Percentiles rank a stretch among this genome's conserved stretches.
phyloP scores from a whole-genome alignment of 2,329 filamentous ascomycete genomes.

The Dactylellina drechsleri region DNA sequence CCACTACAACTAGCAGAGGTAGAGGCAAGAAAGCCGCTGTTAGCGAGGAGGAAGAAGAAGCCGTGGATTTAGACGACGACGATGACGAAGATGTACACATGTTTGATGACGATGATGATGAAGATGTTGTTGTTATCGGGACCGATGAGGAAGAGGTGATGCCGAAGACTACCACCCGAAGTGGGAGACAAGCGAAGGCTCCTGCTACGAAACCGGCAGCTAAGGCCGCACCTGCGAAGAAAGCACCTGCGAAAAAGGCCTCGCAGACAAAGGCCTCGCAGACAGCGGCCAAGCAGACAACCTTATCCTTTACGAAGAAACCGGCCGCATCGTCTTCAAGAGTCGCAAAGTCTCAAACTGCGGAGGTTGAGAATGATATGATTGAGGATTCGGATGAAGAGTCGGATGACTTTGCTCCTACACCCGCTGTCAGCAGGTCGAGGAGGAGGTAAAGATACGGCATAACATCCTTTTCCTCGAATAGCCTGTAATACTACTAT shows the following conservation, averaged over 20 bases:
- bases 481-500: neutral
- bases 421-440: slow-evolving; percentile 25
- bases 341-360: slow-evolving; percentile 32
- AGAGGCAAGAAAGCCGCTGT: slow-evolving; percentile 61
- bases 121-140: slow-evolving; percentile 65
- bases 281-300: slow-evolving; percentile 39
- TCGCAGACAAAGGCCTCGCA: slow-evolving; percentile 59
- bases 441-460: slow-evolving; percentile 14
- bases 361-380: slow-evolving; percentile 44
- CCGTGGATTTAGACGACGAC: slow-evolving; percentile 61
- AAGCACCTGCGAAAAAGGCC: slow-evolving; percentile 61
- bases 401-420: slow-evolving; percentile 53
- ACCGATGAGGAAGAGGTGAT: slow-evolving; percentile 67
- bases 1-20: slow-evolving; percentile 55
- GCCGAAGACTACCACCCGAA: slow-evolving; percentile 56
- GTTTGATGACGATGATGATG: slow-evolving; percentile 63
- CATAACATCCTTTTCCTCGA: neutral
- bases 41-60: slow-evolving; percentile 60
- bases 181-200: slow-evolving; percentile 49
- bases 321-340: slow-evolving; percentile 7
- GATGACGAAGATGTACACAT: slow-evolving; percentile 63
- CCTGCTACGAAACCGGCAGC: slow-evolving; percentile 60
- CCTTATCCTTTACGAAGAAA: slow-evolving; percentile 40
- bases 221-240: slow-evolving; percentile 60
- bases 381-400: slow-evolving; percentile 53